A percentile compares a stretch with the other conserved stretches of the same genome.
phyloP scores from a whole-genome alignment of 176 grass and related monocot genomes.

The Zoysia japonica region DNA sequence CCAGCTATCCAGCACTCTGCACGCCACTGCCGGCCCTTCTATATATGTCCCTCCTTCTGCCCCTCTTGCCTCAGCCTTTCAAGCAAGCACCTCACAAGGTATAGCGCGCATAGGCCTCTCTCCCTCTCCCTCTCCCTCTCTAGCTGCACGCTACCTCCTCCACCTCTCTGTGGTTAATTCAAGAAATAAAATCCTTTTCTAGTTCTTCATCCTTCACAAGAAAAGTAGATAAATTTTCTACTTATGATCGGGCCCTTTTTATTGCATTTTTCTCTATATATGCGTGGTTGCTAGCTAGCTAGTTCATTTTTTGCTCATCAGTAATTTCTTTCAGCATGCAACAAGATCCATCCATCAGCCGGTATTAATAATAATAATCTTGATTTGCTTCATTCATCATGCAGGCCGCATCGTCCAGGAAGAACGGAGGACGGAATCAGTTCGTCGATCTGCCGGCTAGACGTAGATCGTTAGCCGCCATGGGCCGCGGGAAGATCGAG shows the following conservation, averaged over 20 bases:
- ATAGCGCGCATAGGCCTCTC: conserved; percentile 19
- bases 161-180: conserved; percentile 38
- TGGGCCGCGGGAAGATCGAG: conserved; percentile 82
- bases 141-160: not conserved
- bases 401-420: conserved; percentile 5
- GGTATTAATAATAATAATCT: not conserved
- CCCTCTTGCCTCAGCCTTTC: conserved; percentile 51
- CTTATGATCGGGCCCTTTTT: conserved; percentile 34
- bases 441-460: not conserved
- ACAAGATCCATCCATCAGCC: conserved; percentile 7
- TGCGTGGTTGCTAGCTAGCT: conserved; percentile 13
- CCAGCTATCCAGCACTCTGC: not conserved
- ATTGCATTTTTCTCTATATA: conserved; percentile 12
- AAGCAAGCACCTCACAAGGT: conserved; percentile 54
- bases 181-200: conserved; percentile 30
- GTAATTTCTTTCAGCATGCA: not conserved
- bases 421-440: not conserved
- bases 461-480: not conserved
- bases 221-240: conserved; percentile 27
- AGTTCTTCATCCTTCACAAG: conserved; percentile 36
- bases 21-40: conserved; percentile 44
- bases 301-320: conserved; percentile 23
- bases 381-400: conserved; percentile 11
- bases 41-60: conserved; percentile 55
- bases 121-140: conserved; percentile 2